Percentiles rank a stretch among this genome's conserved stretches.
phyloP scores from a whole-genome alignment of 306 rosid species.

The Prunus campanulata region DNA sequence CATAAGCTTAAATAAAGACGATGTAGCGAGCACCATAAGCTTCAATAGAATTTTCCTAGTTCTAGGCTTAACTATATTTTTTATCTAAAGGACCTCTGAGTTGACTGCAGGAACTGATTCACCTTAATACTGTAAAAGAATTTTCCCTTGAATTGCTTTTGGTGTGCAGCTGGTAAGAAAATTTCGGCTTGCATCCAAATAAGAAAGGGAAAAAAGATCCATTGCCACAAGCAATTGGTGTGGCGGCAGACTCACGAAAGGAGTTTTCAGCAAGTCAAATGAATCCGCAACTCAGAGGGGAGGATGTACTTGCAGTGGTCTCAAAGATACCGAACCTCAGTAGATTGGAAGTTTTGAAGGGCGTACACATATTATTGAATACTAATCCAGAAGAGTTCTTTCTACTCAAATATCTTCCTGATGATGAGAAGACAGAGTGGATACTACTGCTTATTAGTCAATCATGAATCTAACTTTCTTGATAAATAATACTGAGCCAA shows the following conservation, averaged over 20 bases:
- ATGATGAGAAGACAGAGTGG: not conserved
- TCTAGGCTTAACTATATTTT: no score
- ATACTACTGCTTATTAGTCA: not conserved
- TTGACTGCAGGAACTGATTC: no score
- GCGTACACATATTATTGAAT: not conserved
- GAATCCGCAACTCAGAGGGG: not conserved
- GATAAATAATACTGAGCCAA: no score
- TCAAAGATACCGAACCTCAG: not conserved
- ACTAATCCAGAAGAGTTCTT: slow-evolving; percentile 1
- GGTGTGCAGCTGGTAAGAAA: no score
- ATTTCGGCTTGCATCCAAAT: not conserved
- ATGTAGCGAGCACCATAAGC: no score
- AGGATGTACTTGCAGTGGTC: slow-evolving; percentile 4
- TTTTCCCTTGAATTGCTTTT: no score
- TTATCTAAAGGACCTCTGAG: no score
- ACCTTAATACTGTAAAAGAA: no score
- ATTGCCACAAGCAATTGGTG: not conserved
- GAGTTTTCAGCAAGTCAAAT: not conserved
- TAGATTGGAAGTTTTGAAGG: not conserved
- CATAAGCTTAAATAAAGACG: no score
- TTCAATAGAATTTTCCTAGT: no score
- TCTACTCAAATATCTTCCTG: not conserved
- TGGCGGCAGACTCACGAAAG: not conserved
- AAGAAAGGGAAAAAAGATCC: not conserved
- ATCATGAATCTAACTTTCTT: not conserved